These are phyloP conservation scores for Chlorophyllum brunneum DNA, from an alignment of 768 basidiomycete genomes.

Conservation along the genomic window DNA sequence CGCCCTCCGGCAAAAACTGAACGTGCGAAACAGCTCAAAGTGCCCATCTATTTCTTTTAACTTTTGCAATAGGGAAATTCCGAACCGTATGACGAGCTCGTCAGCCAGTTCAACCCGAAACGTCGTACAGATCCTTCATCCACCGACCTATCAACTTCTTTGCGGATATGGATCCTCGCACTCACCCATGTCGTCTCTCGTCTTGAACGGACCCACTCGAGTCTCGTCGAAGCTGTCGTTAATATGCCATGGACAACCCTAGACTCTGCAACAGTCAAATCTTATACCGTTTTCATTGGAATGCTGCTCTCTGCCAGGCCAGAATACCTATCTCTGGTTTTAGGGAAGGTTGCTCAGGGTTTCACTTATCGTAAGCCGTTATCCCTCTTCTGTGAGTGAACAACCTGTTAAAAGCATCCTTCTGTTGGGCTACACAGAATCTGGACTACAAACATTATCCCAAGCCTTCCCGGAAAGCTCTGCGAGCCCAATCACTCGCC, in stretches of 20 bases:
- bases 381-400: background rate
- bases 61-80: conserved; percentile 53
- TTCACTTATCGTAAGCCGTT: conserved; percentile 80
- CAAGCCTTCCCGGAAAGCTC: conserved; percentile 60
- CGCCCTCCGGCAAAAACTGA: conserved; percentile 68
- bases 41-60: background rate
- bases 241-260: conserved; percentile 91
- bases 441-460: conserved; percentile 61
- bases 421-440: conserved; percentile 46
- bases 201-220: conserved; percentile 73
- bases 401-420: background rate
- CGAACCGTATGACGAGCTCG: conserved; percentile 83
- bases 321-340: conserved; percentile 84
- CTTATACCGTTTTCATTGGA: conserved; percentile 85
- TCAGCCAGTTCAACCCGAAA: conserved; percentile 75
- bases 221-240: conserved; percentile 83
- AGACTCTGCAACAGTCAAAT: conserved; percentile 79
- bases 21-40: conserved; percentile 41
- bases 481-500: conserved; percentile 68
- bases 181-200: conserved; percentile 91
- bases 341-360: conserved; percentile 78
- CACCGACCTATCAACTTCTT: conserved; percentile 26
- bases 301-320: conserved; percentile 90
- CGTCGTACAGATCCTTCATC: conserved; percentile 19
- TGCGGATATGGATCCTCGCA: conserved; percentile 80